phyloP scores from a whole-genome alignment of 768 basidiomycete genomes.

The Macrolepiota albuminosa region DNA sequence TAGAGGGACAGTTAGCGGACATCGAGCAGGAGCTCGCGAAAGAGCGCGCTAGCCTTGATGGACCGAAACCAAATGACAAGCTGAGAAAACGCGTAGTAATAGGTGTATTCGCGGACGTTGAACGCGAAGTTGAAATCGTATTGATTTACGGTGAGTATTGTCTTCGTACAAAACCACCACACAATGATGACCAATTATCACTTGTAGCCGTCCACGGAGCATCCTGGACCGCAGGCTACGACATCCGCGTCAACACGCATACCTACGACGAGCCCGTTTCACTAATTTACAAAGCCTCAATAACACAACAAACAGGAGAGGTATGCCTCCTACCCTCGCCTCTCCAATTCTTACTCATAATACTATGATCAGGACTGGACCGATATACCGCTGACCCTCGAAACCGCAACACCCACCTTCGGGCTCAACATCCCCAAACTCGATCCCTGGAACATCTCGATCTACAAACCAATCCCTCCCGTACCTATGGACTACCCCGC shows the following conservation, averaged over 20 bases:
- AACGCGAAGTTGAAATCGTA: constrained; percentile 24
- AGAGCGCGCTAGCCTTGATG: constrained; percentile 13
- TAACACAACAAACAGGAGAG: constrained; percentile 37
- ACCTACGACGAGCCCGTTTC: constrained; percentile 23
- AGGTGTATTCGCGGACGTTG: constrained; percentile 22
- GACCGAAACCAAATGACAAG: constrained; percentile 12
- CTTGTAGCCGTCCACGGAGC: constrained; percentile 7
- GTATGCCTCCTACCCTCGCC: constrained; percentile 13
- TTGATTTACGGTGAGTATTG: constrained; percentile 26
- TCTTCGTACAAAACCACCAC: too few species aligned
- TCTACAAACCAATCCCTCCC: constrained; percentile 1
- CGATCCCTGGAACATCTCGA: constrained; percentile 22
- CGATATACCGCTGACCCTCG: constrained; percentile 32
- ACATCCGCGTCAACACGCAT: constrained; percentile 34
- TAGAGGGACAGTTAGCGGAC: constrained; percentile 15
- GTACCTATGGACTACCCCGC: neutral
- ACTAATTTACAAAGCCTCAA: constrained; percentile 34
- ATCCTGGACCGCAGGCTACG: constrained; percentile 31
- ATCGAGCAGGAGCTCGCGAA: constrained; percentile 16
- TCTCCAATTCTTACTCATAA: neutral
- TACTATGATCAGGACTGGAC: constrained; percentile 26
- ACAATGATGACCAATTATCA: neutral
- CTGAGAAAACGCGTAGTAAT: constrained; percentile 16
- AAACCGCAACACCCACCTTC: constrained; percentile 35
- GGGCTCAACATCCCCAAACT: constrained; percentile 28